These are phyloP conservation scores for Citrullus mucosospermus DNA, from an alignment of 306 rosid genomes.

Conservation along the genomic window DNA sequence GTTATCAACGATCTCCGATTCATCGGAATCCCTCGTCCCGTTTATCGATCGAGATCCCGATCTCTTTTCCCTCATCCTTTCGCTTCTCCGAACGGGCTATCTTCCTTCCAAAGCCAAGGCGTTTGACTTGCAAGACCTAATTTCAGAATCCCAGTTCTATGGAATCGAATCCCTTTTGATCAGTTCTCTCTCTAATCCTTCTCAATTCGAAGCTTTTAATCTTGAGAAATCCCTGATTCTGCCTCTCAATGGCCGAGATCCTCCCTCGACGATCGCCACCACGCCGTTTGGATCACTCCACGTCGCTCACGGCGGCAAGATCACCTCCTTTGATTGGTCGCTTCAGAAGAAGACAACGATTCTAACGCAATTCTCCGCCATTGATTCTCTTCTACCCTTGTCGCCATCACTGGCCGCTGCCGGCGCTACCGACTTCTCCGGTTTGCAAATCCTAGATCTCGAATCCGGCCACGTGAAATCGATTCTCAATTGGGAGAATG, in stretches of 20 bases:
- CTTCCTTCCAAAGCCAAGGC: slow-evolving; percentile 73
- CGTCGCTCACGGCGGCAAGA: slow-evolving; percentile 82
- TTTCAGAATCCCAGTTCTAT: slow-evolving; percentile 58
- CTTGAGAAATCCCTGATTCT: slow-evolving; percentile 49
- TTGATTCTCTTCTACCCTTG: slow-evolving; percentile 68
- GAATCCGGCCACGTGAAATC: slow-evolving; percentile 31
- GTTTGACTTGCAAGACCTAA: slow-evolving; percentile 63
- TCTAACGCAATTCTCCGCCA: slow-evolving; percentile 69
- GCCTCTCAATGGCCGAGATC: slow-evolving; percentile 64
- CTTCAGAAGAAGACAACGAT: slow-evolving; percentile 61
- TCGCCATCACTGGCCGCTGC: slow-evolving; percentile 58
- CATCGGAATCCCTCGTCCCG: slow-evolving; percentile 24
- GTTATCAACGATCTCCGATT: slow-evolving; percentile 34
- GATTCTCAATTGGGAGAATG: slow-evolving; percentile 72
- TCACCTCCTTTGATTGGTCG: slow-evolving; percentile 89
- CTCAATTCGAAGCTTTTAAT: slow-evolving; percentile 75
- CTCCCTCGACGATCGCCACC: slow-evolving; percentile 62
- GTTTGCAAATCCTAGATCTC: slow-evolving; percentile 67
- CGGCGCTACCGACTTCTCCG: slow-evolving; percentile 91
- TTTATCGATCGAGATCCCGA: slow-evolving; percentile 89
- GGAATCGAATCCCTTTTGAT: slow-evolving; percentile 57
- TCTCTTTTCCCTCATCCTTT: slow-evolving; percentile 63
- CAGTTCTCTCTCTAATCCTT: slow-evolving; percentile 54
- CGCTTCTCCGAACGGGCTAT: slow-evolving; percentile 80
- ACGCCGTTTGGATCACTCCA: slow-evolving; percentile 61